phyloP scores from a whole-genome alignment of 1,284 basidiomycete species.

The Gymnopus androsaceus region DNA sequence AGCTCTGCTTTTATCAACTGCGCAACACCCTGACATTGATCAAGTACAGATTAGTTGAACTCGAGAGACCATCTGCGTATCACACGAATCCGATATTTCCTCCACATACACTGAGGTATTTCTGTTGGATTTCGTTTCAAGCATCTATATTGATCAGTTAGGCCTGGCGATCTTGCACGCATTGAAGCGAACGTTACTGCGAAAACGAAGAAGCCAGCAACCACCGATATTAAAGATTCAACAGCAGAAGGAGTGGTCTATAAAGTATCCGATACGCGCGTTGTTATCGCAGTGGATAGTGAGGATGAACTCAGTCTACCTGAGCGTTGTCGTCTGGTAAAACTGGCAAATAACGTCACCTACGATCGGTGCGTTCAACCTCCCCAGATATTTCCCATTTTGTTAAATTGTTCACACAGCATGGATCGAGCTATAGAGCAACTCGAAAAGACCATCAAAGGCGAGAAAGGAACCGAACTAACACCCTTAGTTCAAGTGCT shows the following conservation, averaged over 20 bases:
- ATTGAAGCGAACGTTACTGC: conserved; percentile 71
- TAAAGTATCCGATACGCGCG: conserved; percentile 77
- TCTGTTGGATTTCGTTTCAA: not conserved
- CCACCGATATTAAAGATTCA: conserved; percentile 42
- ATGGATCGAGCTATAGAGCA: conserved; percentile 81
- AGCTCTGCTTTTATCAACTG: conserved; percentile 25
- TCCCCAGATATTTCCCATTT: not conserved
- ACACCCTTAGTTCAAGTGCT: conserved; percentile 64
- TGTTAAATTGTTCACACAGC: conserved; percentile 37
- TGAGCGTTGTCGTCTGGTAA: conserved; percentile 81
- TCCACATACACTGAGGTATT: conserved; percentile 80
- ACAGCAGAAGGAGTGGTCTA: conserved; percentile 80
- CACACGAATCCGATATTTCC: conserved; percentile 74
- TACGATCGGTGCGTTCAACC: conserved; percentile 70
- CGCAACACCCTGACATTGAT: conserved; percentile 17
- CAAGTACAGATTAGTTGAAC: conserved; percentile 75
- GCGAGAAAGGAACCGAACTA: conserved; percentile 34
- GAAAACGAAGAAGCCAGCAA: conserved; percentile 39
- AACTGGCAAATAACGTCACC: conserved; percentile 89
- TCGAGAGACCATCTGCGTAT: conserved; percentile 83
- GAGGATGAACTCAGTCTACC: conserved; percentile 77
- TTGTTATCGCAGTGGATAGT: conserved; percentile 74
- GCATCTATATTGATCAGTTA: conserved; percentile 24
- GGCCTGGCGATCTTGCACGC: conserved; percentile 81
- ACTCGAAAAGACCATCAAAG: conserved; percentile 50